phyloP scores from a whole-genome alignment of 495 filamentous ascomycete genomes.

The Penicillium bovifimosum region DNA sequence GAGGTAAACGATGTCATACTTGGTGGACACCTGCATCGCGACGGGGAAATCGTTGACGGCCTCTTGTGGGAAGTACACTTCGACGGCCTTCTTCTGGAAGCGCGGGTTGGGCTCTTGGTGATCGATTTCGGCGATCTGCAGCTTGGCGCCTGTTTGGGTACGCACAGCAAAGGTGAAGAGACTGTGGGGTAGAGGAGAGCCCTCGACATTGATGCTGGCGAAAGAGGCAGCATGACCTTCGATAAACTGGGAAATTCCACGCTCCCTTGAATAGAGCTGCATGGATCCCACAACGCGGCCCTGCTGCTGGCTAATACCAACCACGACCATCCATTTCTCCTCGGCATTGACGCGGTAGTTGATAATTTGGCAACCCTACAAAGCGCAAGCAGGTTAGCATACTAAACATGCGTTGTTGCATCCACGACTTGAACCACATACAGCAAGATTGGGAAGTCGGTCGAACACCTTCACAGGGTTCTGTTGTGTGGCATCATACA shows the following conservation, averaged over 20 bases:
- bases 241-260: constrained; percentile 95
- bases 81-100: constrained; percentile 91
- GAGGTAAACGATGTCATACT: constrained; percentile 92
- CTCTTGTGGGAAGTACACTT: constrained; percentile 95
- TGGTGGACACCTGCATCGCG: constrained; percentile 92
- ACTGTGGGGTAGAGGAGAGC: constrained; percentile 83
- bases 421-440: constrained; percentile 39
- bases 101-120: constrained; percentile 79
- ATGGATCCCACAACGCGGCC: constrained; percentile 92
- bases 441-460: constrained; percentile 78
- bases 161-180: constrained; percentile 96
- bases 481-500: constrained; percentile 71
- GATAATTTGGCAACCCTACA: constrained; percentile 93
- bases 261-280: constrained; percentile 93
- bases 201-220: constrained; percentile 81
- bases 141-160: constrained; percentile 79
- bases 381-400: constrained; percentile 15
- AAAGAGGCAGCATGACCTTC: constrained; percentile 97
- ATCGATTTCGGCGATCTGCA: constrained; percentile 97
- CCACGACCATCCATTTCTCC: constrained; percentile 96
- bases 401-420: neutral
- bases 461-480: constrained; percentile 88
- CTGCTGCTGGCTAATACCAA: constrained; percentile 89
- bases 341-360: constrained; percentile 96
- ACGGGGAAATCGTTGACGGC: constrained; percentile 96